These are phyloP conservation scores for Phycomyces blakesleeanus DNA, from an alignment of 192 early-diverging fungal genomes.

Conservation along the genomic window DNA sequence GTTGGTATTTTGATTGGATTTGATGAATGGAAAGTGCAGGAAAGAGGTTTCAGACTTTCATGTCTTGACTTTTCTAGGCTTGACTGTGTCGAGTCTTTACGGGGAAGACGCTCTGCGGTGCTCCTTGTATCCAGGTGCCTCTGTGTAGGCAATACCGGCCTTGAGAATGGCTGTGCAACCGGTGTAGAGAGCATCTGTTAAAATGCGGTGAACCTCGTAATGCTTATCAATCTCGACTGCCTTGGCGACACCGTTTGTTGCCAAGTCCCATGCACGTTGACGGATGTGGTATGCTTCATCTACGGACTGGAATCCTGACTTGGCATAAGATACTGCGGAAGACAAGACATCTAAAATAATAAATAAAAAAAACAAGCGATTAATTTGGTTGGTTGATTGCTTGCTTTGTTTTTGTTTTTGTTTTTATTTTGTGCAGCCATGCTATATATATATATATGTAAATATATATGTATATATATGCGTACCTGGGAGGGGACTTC, in stretches of 20 bases:
- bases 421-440: too few species aligned
- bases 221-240: constrained; percentile 52
- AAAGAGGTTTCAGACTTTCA: too few species aligned
- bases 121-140: constrained; percentile 21
- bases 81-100: too few species aligned
- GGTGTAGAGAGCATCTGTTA: constrained; percentile 42
- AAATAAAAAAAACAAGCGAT: too few species aligned
- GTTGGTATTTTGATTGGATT: too few species aligned
- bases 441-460: not conserved
- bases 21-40: too few species aligned
- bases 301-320: constrained; percentile 34
- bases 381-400: too few species aligned
- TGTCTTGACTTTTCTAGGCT: too few species aligned
- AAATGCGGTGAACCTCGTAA: constrained; percentile 50
- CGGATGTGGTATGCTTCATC: constrained; percentile 48
- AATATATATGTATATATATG: too few species aligned
- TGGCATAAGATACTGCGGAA: constrained; percentile 30
- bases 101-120: not conserved
- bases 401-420: too few species aligned
- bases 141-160: constrained; percentile 49
- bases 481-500: constrained; percentile 46
- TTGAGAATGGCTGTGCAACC: constrained; percentile 44
- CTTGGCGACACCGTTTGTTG: constrained; percentile 40
- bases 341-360: constrained; percentile 35
- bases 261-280: constrained; percentile 47